Evolutionary conservation across 106 monocot genomes (phyloP), one percentile per base, ranked within the genome.

Genomic region (Acanthochlamys bracteata): DNA sequence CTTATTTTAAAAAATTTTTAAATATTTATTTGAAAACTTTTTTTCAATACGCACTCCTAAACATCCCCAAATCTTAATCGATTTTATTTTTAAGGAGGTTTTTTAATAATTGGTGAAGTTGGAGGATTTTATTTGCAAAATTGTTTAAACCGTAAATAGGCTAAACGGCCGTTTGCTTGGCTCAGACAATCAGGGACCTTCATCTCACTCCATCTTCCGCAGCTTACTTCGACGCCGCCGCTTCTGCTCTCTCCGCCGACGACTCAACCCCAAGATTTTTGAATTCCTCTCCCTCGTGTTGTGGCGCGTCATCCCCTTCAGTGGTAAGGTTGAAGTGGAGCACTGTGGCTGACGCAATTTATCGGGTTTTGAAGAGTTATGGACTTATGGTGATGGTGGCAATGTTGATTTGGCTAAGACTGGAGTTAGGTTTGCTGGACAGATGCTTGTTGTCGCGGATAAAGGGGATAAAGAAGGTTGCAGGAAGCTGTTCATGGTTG

Each of bases 141-240:
- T n/a, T n/a, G n/a, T n/a, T n/a, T n/a, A n/a, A n/a, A n/a, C n/a
- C n/a, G n/a, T n/a, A n/a, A n/a, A n/a, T n/a, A n/a, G n/a, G n/a
- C n/a, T n/a, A n/a, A n/a, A n/a, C n/a, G n/a, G n/a, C n/a, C n/a
- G n/a, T n/a, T n/a, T n/a, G n/a, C n/a, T n/a, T n/a, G n/a, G 55
- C 85, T 56, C 88, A 89, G 63, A 70, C 89, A 47, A 76, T 99
- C 15, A 88, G 77, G 54, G 89, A 86, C 51, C 74, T 83, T 41
- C 58, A 73, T 0, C 57, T 89, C 20, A 59, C 89, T 22, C 83
- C 75, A 25, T 79, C 71, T 16, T 92, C 98, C 52, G 83, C 82
- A 22, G 74, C 98, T 45, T 99, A 83, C 75, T 99, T 92, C 71
- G 85, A 67, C 39, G 98, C 92, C 64, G 55, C 81, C 39, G 49